Base-by-base conservation (phyloP, 768 basidiomycete species). In the Calocera cornea region DNA sequence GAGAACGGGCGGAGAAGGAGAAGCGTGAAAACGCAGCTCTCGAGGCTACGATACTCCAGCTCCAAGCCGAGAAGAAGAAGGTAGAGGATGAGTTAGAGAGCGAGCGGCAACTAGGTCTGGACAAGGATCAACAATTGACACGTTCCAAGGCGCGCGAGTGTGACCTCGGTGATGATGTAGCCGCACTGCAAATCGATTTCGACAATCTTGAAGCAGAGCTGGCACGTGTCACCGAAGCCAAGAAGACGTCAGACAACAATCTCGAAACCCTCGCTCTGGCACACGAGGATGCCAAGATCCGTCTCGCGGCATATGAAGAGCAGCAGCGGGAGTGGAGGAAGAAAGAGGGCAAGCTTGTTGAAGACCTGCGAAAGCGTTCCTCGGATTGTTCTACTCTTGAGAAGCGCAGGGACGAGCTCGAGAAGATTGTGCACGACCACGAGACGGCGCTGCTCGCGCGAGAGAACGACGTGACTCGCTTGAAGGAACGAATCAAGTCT, bases 1-100 rank as follows among this genome's bases (percentile, higher is more conserved):
- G 87, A 73, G 93, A 97, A 73, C 81, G 89, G 8, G 92, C 92
- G 0, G 92, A 95, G 73, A 83, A 88, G 33, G 95, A 98, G 68
- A 86, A 89, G 71, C 82, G 82, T 67, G 95, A 95, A 76, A 83
- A 84, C 64, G 87, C 87, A 72, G 84, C 85, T 19, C 74, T 98
- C 65, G 88, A 94, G 75, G 84, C 80, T 69, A 10, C 2, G 54
- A 78, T 95, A 50, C 88, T 90, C 83, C 77, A 86, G 19, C 79
- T 97, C 34, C 90, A 97, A 72, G 79, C 85, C 0, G 92, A 92
- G 75, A 95, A 95, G 78, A 78, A 83, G 67, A 87, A 84, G 76
- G 83, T 95, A 19, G 89, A 91, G 73, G 84, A 88, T 31, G 86
- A 88, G 19, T 81, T 99, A 17, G 87, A 87, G 60, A 89, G 87